These are phyloP conservation scores for Jacaranda mimosifolia DNA, from an alignment of 257 asterid genomes.

Conservation along the genomic window DNA sequence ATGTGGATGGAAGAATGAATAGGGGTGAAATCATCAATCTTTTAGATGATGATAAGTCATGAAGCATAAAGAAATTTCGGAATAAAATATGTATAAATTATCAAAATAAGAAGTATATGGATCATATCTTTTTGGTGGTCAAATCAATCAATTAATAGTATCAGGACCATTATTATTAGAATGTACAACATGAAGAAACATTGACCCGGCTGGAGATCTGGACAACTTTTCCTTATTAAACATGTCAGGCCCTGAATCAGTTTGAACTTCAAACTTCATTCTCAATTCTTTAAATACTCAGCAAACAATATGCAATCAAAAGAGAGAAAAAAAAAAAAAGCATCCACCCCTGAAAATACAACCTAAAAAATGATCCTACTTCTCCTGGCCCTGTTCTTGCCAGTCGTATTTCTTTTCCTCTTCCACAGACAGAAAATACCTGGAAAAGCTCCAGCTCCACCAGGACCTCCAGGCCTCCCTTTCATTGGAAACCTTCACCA, in stretches of 20 bases:
- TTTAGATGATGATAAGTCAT: too few species aligned
- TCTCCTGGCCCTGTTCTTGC: not conserved
- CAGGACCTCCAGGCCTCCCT: slow-evolving; percentile 51
- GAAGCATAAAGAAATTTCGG: too few species aligned
- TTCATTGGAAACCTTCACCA: slow-evolving; percentile 54
- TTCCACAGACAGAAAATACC: not conserved
- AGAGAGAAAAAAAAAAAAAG: too few species aligned
- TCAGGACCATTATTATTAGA: not conserved
- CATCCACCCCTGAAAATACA: not conserved
- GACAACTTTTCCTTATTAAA: not conserved
- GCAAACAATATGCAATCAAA: not conserved
- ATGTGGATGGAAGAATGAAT: too few species aligned
- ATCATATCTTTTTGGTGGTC: too few species aligned
- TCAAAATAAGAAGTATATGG: too few species aligned
- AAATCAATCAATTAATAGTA: too few species aligned
- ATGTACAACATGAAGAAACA: not conserved
- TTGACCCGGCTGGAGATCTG: not conserved
- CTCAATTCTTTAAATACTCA: not conserved
- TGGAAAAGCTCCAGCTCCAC: slow-evolving; percentile 6
- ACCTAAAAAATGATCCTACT: slow-evolving; percentile 6
- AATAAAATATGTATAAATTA: too few species aligned
- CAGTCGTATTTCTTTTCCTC: slow-evolving; percentile 26
- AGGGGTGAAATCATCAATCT: too few species aligned
- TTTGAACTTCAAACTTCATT: not conserved
- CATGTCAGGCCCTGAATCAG: not conserved